A percentile compares a stretch with the other conserved stretches of the same genome.
These are phyloP conservation scores for Paraurostyla sp. DNA, from an alignment of 73 alveolate species.

Conservation along the genomic window DNA sequence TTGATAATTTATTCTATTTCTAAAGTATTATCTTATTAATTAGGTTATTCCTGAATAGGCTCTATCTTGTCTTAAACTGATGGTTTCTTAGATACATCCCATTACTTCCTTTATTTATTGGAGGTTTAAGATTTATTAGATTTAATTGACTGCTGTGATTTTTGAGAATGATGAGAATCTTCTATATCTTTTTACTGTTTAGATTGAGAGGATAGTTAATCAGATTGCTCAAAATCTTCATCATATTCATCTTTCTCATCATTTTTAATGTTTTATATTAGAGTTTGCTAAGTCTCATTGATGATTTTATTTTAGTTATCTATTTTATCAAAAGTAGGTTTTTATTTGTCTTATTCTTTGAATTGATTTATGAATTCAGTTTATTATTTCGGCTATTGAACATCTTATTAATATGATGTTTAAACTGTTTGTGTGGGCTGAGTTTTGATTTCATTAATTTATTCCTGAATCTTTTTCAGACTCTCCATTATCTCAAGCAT, in stretches of 20 bases:
- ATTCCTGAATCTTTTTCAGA: neutral
- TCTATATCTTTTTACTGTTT: conserved; percentile 32
- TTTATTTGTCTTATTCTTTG: too few relatives aligned
- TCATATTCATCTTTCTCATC: conserved; percentile 17
- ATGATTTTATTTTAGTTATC: too few relatives aligned
- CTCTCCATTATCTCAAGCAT: conserved; percentile 23
- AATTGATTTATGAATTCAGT: too few relatives aligned
- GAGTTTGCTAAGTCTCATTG: too few relatives aligned
- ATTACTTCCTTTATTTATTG: neutral
- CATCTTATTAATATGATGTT: too few relatives aligned
- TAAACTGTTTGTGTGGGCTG: neutral
- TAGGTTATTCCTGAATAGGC: neutral
- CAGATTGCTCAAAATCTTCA: conserved; percentile 39
- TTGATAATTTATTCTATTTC: neutral
- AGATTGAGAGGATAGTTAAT: neutral
- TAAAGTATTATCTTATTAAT: neutral
- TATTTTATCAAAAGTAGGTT: neutral
- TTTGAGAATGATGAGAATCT: neutral
- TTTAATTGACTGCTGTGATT: neutral
- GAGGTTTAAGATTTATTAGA: conserved; percentile 8
- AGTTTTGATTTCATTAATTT: neutral
- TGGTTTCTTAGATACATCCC: neutral
- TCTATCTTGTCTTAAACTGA: neutral
- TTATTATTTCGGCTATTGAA: too few relatives aligned
- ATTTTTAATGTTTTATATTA: neutral